phyloP scores from a whole-genome alignment of 495 filamentous ascomycete genomes.

The Tetracladium marchalianum region DNA sequence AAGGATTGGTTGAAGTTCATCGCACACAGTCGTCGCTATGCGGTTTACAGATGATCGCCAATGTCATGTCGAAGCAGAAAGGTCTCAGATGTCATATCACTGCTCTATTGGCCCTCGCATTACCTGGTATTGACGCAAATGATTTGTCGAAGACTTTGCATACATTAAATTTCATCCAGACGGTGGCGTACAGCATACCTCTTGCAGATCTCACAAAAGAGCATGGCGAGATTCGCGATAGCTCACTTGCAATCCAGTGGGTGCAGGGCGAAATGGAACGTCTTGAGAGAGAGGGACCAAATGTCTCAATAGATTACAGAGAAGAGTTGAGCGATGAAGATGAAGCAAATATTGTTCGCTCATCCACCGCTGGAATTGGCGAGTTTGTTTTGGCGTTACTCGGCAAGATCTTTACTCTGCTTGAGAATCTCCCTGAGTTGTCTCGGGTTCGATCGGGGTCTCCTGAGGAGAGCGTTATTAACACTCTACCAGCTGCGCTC shows the following conservation, averaged over 20 bases:
- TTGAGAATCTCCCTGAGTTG: constrained; percentile 92
- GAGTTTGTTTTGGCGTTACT: constrained; percentile 87
- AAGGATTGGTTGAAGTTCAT: constrained; percentile 94
- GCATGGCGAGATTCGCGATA: constrained; percentile 57
- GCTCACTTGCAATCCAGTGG: constrained; percentile 83
- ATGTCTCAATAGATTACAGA: constrained; percentile 77
- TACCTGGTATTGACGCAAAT: constrained; percentile 96
- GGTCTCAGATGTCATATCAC: constrained; percentile 94
- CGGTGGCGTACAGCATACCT: constrained; percentile 89
- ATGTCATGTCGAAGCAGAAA: constrained; percentile 80
- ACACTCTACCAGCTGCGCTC: constrained; percentile 86
- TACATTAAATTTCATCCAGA: constrained; percentile 88
- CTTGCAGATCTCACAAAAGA: constrained; percentile 72
- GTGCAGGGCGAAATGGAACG: constrained; percentile 85
- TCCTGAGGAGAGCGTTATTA: constrained; percentile 94
- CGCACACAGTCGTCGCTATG: constrained; percentile 90
- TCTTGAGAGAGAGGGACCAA: constrained; percentile 80
- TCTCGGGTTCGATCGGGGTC: constrained; percentile 77
- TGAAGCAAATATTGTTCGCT: constrained; percentile 86
- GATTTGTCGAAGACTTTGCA: constrained; percentile 94
- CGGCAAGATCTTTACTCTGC: constrained; percentile 85
- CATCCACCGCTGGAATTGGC: constrained; percentile 85
- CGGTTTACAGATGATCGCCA: constrained; percentile 78
- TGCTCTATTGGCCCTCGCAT: constrained; percentile 76
- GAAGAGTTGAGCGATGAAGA: constrained; percentile 73